Conservation (phyloP, 1,284 basidiomycete species). For the Sporisorium reilianum region DNA sequence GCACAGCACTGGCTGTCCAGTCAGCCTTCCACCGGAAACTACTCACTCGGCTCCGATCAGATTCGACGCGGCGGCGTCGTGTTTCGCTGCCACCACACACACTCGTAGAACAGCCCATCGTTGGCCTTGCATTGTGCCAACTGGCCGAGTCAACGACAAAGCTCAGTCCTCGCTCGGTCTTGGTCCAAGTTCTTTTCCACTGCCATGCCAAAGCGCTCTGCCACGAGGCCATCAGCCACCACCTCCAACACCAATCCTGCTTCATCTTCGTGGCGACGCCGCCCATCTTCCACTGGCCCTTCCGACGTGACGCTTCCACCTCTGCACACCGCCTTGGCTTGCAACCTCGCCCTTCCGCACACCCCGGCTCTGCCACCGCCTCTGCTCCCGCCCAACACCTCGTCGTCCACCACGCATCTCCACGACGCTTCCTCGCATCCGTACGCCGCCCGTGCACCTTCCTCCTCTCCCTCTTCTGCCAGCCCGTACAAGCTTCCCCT, state of each 20-base stretch:
- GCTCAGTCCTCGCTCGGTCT: background rate
- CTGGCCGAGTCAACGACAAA: background rate
- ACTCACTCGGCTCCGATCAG: background rate
- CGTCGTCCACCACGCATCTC: conserved; percentile 11
- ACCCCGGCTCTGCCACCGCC: conserved; percentile 32
- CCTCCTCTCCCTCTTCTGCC: background rate
- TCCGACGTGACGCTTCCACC: conserved; percentile 39
- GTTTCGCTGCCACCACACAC: too few species aligned
- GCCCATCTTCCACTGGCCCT: conserved; percentile 17
- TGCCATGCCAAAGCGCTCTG: conserved; percentile 28
- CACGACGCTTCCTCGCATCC: too few species aligned
- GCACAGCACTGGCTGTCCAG: too few species aligned
- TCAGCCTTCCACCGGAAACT: conserved; percentile 5
- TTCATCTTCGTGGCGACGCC: background rate
- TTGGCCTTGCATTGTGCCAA: too few species aligned
- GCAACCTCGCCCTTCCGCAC: conserved; percentile 6
- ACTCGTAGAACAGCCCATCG: too few species aligned
- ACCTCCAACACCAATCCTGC: conserved; percentile 8
- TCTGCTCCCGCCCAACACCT: conserved; percentile 24
- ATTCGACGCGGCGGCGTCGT: background rate
- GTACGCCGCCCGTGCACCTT: too few species aligned
- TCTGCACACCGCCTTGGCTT: conserved; percentile 28
- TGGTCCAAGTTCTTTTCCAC: background rate
- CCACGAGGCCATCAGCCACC: conserved; percentile 17
- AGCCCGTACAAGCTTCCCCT: conserved; percentile 1